A percentile compares a stretch with the other conserved stretches of the same genome.
phyloP scores from a whole-genome alignment of 1,284 basidiomycete species.

The Naganishia liquefaciens region DNA sequence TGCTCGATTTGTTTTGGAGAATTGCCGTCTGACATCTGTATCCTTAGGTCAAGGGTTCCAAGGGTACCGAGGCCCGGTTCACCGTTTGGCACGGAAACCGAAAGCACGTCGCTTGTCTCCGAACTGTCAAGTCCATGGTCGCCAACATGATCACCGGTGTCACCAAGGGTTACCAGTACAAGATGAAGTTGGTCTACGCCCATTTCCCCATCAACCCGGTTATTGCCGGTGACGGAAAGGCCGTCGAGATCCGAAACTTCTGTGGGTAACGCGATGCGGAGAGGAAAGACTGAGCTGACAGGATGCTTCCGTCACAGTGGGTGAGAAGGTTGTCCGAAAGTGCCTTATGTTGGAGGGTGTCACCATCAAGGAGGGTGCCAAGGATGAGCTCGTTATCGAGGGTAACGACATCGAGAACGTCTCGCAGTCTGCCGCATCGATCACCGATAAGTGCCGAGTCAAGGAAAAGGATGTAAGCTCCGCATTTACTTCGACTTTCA shows the following conservation, averaged over 20 bases:
- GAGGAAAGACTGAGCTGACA: background rate
- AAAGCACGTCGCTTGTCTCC: constrained; percentile 97
- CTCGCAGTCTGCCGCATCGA: constrained; percentile 93
- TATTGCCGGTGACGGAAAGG: constrained; percentile 75
- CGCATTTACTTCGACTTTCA: no score
- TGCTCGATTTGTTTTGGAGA: background rate
- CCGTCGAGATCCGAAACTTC: constrained; percentile 98
- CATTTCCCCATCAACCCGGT: constrained; percentile 99
- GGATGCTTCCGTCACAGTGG: constrained; percentile 41
- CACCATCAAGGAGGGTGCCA: constrained; percentile 81
- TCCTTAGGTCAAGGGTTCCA: constrained; percentile 53
- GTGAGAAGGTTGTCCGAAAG: constrained; percentile 80
- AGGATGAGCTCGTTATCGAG: constrained; percentile 91
- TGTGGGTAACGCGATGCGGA: constrained; percentile 60
- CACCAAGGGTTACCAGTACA: constrained; percentile 99
- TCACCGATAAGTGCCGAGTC: constrained; percentile 90
- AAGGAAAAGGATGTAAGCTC: constrained; percentile 81
- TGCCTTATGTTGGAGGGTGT: constrained; percentile 92
- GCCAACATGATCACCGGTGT: constrained; percentile 98
- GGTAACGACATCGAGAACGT: constrained; percentile 95
- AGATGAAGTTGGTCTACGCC: constrained; percentile 98
- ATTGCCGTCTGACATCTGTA: background rate
- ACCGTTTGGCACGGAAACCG: constrained; percentile 97
- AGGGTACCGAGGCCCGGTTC: constrained; percentile 75
- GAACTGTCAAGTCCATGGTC: constrained; percentile 92